phyloP scores from a whole-genome alignment of 1,139 yeast genomes.

The Scheffersomyces lignicola region DNA sequence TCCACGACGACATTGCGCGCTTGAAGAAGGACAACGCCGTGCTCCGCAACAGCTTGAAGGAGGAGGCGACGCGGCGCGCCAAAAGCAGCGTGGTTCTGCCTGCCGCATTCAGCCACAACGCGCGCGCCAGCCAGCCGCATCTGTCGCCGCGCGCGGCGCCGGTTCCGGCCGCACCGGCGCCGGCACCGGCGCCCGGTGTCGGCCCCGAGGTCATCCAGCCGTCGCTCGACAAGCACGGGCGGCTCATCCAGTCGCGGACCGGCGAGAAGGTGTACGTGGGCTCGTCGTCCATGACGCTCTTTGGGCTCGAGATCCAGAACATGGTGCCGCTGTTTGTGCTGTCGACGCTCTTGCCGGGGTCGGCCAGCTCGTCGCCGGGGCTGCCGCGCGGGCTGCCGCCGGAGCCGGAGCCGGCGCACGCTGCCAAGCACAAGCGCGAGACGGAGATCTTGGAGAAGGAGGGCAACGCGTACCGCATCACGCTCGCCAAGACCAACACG shows the following conservation, averaged over 20 bases:
- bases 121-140: constrained; percentile 9
- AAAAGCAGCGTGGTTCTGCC: constrained; percentile 7
- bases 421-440: constrained; percentile 26
- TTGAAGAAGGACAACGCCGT: constrained; percentile 55
- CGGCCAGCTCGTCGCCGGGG: constrained; percentile 12
- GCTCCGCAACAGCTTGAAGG: constrained; percentile 47
- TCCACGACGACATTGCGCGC: constrained; percentile 66
- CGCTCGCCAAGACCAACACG: constrained; percentile 65
- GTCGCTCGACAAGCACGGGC: constrained; percentile 66
- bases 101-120: neutral
- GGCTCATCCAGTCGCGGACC: constrained; percentile 68
- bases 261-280: constrained; percentile 78
- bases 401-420: constrained; percentile 5
- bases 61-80: constrained; percentile 20
- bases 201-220: constrained; percentile 57
- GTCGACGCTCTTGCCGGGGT: constrained; percentile 16
- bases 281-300: constrained; percentile 77
- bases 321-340: constrained; percentile 42
- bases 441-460: constrained; percentile 61
- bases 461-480: constrained; percentile 72
- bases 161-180: constrained; percentile 6
- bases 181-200: constrained; percentile 1
- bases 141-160: constrained; percentile 4
- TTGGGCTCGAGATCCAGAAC: constrained; percentile 73
- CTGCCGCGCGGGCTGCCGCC: constrained; percentile 1